A percentile compares a stretch with the other conserved stretches of the same genome.
Evolutionary conservation across 352 stramenopile genomes (phyloP).

Genomic region (Globisporangium camurandrum): DNA sequence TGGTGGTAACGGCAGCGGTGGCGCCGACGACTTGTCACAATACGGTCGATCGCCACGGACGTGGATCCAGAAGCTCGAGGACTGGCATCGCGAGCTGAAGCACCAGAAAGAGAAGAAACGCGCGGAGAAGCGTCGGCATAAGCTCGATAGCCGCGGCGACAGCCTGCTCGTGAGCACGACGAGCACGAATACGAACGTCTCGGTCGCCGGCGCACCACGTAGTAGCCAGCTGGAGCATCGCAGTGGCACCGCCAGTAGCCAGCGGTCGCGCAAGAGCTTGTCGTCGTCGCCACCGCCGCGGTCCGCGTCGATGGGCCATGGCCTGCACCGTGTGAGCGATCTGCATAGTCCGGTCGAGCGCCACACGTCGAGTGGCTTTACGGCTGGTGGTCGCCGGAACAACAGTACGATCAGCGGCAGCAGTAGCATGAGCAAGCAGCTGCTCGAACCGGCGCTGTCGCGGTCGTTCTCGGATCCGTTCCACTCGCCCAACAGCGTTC

Average conservation of each 20-base stretch:
- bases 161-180: slow-evolving; percentile 14
- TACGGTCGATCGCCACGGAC: slow-evolving; percentile 50
- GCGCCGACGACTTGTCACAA: slow-evolving; percentile 21
- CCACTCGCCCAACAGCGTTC: slow-evolving; percentile 32
- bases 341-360: slow-evolving; percentile 8
- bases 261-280: slow-evolving; percentile 13
- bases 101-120: slow-evolving; percentile 75
- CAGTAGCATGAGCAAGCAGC: slow-evolving; percentile 12
- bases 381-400: too few species aligned
- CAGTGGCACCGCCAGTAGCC: slow-evolving; percentile 17
- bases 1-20: not conserved
- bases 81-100: slow-evolving; percentile 78
- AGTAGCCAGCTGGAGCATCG: slow-evolving; percentile 12
- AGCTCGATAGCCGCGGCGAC: slow-evolving; percentile 32
- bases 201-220: too few species aligned
- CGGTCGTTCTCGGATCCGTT: slow-evolving; percentile 63
- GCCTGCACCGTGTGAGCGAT: slow-evolving; percentile 3
- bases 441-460: too few species aligned
- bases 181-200: slow-evolving; percentile 10
- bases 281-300: slow-evolving; percentile 12
- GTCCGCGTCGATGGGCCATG: not conserved
- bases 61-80: slow-evolving; percentile 75
- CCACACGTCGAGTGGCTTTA: too few species aligned
- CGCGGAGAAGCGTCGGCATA: slow-evolving; percentile 53
- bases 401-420: not conserved